Evolutionary conservation across 2,329 filamentous ascomycete species (phyloP).

Genomic region (Aspergillus brunneoviolaceus): DNA sequence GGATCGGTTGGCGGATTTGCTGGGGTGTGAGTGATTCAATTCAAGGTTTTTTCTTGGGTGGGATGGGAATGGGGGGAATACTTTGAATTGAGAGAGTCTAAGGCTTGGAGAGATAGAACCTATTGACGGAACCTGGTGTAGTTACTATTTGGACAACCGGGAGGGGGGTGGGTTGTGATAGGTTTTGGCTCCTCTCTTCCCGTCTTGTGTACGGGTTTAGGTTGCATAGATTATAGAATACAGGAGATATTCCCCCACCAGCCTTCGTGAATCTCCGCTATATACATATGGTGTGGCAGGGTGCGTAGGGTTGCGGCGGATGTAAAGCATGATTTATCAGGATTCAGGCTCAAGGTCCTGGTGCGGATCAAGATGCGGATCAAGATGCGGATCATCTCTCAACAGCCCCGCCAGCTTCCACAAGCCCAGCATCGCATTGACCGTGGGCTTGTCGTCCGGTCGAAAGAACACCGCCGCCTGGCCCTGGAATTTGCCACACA

Average conservation of each 20-base stretch:
- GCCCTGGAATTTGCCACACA: conserved; percentile 29
- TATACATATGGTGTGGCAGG: too few species aligned
- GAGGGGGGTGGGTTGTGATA: too few species aligned
- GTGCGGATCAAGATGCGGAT: background rate
- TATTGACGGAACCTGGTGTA: too few species aligned
- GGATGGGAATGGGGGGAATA: background rate
- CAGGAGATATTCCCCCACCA: too few species aligned
- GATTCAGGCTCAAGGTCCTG: background rate
- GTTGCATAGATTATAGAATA: too few species aligned
- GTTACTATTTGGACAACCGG: too few species aligned
- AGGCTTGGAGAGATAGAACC: too few species aligned
- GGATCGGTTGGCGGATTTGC: conserved; percentile 77
- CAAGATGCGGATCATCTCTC: background rate
- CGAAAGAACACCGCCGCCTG: conserved; percentile 37
- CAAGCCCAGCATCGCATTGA: conserved; percentile 35
- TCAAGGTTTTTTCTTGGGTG: background rate
- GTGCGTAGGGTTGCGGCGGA: too few species aligned
- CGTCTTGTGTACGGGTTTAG: too few species aligned
- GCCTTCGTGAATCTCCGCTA: too few species aligned
- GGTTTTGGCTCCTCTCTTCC: too few species aligned
- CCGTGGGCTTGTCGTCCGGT: conserved; percentile 27
- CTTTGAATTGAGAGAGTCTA: too few species aligned
- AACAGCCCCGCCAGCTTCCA: conserved; percentile 42
- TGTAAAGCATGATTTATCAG: background rate
- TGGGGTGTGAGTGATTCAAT: conserved; percentile 29